Conservation (phyloP, 176 grass and related monocot species). For the Carex scoparia region DNA sequence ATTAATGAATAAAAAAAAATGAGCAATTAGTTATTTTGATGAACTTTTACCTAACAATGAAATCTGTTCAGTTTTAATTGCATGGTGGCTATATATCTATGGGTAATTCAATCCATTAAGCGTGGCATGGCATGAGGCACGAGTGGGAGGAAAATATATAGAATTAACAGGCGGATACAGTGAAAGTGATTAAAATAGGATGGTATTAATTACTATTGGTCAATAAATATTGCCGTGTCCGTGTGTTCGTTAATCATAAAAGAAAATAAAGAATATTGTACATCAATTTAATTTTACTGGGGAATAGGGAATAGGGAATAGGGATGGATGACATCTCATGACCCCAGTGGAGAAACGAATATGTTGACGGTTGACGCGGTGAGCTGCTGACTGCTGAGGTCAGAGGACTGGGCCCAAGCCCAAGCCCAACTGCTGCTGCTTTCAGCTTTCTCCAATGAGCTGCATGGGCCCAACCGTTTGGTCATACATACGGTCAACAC, state of each 20-base stretch:
- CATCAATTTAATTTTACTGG: neutral
- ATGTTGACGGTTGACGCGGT: conserved; percentile 19
- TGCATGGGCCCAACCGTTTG: neutral
- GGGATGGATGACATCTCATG: no score
- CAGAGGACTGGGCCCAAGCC: neutral
- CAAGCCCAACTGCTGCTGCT: neutral
- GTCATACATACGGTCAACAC: no score
- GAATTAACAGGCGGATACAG: neutral
- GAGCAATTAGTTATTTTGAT: neutral
- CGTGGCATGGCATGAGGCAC: neutral
- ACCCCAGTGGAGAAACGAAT: neutral
- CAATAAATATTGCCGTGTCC: neutral
- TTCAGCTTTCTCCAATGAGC: neutral
- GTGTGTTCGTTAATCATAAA: neutral
- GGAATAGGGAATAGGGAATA: no score
- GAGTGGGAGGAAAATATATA: neutral
- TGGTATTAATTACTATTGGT: neutral
- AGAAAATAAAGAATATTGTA: neutral
- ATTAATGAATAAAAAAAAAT: conserved; percentile 11
- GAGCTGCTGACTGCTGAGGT: neutral
- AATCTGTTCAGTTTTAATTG: neutral
- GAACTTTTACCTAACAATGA: conserved; percentile 1
- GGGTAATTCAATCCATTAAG: neutral
- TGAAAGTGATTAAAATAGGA: neutral
- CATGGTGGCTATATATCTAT: neutral